phyloP scores from a whole-genome alignment of 2,329 filamentous ascomycete genomes.

The Diaporthe amygdali region DNA sequence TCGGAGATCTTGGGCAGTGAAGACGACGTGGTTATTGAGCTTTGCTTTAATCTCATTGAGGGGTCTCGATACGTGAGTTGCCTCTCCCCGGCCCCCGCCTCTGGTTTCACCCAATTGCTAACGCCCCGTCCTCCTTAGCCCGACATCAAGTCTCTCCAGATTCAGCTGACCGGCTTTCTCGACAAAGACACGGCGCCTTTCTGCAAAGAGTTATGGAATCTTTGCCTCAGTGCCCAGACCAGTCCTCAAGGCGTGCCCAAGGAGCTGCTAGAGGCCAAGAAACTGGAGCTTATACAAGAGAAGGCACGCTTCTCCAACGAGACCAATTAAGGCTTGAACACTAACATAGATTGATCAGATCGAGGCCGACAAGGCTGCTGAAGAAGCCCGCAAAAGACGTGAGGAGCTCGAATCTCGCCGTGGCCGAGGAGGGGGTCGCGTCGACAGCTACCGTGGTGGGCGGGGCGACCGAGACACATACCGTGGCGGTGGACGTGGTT shows the following conservation, averaged over 20 bases:
- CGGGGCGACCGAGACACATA: conserved; percentile 57
- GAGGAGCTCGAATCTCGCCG: conserved; percentile 72
- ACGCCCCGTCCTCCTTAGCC: conserved; percentile 63
- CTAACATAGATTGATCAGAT: conserved; percentile 55
- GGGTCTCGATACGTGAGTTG: conserved; percentile 74
- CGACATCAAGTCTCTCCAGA: conserved; percentile 94
- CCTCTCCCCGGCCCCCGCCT: neutral
- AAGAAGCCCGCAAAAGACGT: conserved; percentile 73
- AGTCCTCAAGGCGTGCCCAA: conserved; percentile 92
- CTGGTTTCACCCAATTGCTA: conserved; percentile 17
- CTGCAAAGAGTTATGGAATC: conserved; percentile 91
- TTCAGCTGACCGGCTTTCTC: conserved; percentile 92
- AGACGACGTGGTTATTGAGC: conserved; percentile 94
- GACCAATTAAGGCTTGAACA: neutral
- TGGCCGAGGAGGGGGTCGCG: conserved; percentile 46
- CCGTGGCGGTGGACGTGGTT: conserved; percentile 46
- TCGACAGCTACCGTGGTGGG: conserved; percentile 60
- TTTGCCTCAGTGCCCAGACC: conserved; percentile 87
- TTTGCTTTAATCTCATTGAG: conserved; percentile 75
- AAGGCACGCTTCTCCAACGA: conserved; percentile 65
- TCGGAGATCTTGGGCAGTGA: conserved; percentile 88
- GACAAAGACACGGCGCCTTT: conserved; percentile 89
- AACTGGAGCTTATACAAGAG: conserved; percentile 90
- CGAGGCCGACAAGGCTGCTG: conserved; percentile 81
- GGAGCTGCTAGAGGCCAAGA: conserved; percentile 94